phyloP scores from a whole-genome alignment of 371 early-diverging fungal species.

The Mortierella sp. region DNA sequence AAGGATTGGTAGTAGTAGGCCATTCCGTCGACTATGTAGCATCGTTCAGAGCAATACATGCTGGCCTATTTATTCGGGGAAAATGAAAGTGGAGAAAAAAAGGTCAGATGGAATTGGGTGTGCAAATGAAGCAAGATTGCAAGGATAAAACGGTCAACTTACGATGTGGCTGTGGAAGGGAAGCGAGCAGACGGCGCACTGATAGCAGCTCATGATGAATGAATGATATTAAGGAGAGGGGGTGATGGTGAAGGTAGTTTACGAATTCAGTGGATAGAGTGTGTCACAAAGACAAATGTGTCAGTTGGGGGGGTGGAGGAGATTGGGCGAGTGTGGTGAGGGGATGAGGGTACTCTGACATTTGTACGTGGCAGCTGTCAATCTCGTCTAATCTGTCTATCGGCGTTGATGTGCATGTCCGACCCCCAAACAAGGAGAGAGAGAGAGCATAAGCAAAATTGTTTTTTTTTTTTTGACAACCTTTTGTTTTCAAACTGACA shows the following conservation, averaged over 20 bases:
- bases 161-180: conserved; percentile 1
- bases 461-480: conserved; percentile 12
- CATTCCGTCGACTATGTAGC: conserved; percentile 11
- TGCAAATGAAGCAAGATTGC: background rate
- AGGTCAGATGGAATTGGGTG: conserved; percentile 1
- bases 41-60: conserved; percentile 4
- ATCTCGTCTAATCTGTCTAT: background rate
- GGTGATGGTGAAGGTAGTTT: background rate
- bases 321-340: too few species aligned
- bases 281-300: background rate
- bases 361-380: background rate
- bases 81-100: background rate
- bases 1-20: conserved; percentile 10
- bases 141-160: background rate
- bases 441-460: too few species aligned
- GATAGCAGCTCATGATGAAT: background rate
- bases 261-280: background rate
- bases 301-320: too few species aligned
- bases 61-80: background rate
- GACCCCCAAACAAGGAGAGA: too few species aligned
- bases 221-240: background rate
- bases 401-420: background rate
- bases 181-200: background rate
- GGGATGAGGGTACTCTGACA: background rate
- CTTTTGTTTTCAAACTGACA: conserved; percentile 1